Percentiles rank a stretch among this genome's conserved stretches.
These are phyloP conservation scores for Pichia thaimueangensis DNA, from an alignment of 805 yeast species.

Conservation along the genomic window DNA sequence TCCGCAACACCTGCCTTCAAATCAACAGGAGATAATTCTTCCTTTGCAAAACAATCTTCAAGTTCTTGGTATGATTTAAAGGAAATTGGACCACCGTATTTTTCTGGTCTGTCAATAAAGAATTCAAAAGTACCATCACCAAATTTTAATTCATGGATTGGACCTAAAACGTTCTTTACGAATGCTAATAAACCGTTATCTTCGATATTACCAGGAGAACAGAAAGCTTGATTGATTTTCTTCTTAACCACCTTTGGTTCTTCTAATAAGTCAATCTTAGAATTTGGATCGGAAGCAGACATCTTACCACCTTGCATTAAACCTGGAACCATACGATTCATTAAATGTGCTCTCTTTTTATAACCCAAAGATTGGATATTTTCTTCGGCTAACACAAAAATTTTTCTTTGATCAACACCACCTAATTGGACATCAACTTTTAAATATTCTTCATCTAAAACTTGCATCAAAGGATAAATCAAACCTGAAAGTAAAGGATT, in stretches of 20 bases:
- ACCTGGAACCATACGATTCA: conserved; percentile 99
- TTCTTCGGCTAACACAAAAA: conserved; percentile 95
- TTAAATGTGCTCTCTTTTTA: conserved; percentile 95
- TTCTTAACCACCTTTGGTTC: conserved; percentile 82
- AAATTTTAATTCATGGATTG: conserved; percentile 71
- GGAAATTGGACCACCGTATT: conserved; percentile 89
- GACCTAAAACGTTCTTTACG: conserved; percentile 75
- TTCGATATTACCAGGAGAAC: conserved; percentile 90
- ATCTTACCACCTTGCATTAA: conserved; percentile 94
- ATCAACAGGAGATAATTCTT: conserved; percentile 85
- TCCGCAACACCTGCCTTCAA: conserved; percentile 88
- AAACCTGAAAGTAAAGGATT: conserved; percentile 91
- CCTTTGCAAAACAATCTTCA: conserved; percentile 64
- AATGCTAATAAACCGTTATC: conserved; percentile 89
- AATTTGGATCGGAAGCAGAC: conserved; percentile 98
- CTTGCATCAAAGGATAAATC: conserved; percentile 98
- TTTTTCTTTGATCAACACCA: conserved; percentile 98
- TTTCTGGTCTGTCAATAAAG: conserved; percentile 84
- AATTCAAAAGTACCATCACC: conserved; percentile 58
- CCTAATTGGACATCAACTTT: conserved; percentile 94
- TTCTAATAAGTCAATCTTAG: conserved; percentile 89
- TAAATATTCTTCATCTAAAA: conserved; percentile 88
- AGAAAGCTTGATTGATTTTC: conserved; percentile 87
- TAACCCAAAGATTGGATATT: conserved; percentile 80
- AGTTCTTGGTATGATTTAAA: conserved; percentile 63